Base-by-base conservation (phyloP, 1,139 yeast species). In the Ogataea hybrid region DNA sequence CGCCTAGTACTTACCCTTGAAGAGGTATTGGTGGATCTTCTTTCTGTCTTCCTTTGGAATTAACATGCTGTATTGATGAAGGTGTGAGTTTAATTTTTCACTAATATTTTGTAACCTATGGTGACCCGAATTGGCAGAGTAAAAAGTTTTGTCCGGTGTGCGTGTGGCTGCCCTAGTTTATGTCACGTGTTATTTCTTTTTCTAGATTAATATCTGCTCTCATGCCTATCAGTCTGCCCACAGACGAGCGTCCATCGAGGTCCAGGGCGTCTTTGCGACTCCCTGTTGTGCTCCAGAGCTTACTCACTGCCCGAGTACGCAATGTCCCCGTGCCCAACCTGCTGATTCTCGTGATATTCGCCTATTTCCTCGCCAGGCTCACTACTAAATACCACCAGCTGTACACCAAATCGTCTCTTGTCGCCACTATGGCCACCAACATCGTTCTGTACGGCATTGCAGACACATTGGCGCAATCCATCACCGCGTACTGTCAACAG, bases 11-110 rank as follows among this genome's bases (percentile, higher is more conserved):
- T 71, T 83, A 85, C 95, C 94, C 79, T 88, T 92, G 87, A 89
- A 90, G 78, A 92, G 94, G 86, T 90, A 84, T 76, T 84, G 87
- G 94, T 88, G 96, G 75, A 92, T 92, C 92, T 87, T 88, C 81
- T 87, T 88, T 84, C 98, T 90, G 76, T 92, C 97, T 78, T 87
- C 95, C 81, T 87, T 90, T 78, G 98, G 97, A 83, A 92, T 92
- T 81, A 92, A 85, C 98, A 92, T 92, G 71, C 69, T 86, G 76
- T 55, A 42, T 43, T 46, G 41, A 38, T 38, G 41, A 32, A 32
- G 36, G 34, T 38, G 41, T 38, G 41, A 42, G 32, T 42, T 41
- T 32, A 41, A 36, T 44, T 42, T 42, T 38, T 38, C 41, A 38
- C 41, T 32, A 38, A 28, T 38, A 38, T 25, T 38, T 38, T 37